Evolutionary conservation across 129 eudicot species (phyloP), one percentile per base, ranked within the genome.

Genomic region (Scalesia atractyloides): DNA sequence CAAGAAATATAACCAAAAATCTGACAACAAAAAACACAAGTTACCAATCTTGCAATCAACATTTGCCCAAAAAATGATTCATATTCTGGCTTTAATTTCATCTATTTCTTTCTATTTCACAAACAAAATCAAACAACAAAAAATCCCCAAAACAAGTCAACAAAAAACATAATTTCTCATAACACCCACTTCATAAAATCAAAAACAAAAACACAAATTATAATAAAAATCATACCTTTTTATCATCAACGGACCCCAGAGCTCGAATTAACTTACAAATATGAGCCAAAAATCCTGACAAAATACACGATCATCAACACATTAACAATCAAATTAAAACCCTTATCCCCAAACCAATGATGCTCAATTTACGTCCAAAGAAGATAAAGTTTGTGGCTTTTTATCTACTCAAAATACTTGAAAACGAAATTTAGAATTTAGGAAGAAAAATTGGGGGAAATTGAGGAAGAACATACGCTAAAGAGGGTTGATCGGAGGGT

Each of bases 191-290:
- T 78, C 18, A 4, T 12, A 71, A 64, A 70, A 53, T 63, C 24
- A 26, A 64, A 71, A 44, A 24, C 44, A 24, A 41, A 51, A 70
- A 43, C 60, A 64, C 1, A 84, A 60, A 77, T 24, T 58, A 76
- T 46, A 47, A 26, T 30, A 46, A 47, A 70, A 26, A 33, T 51
- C 50, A 73, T 66, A 84, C 91, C 96, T 82, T 81, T 76, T 74
- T 82, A 84, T 76, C 89, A 89, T 86, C 81, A 86, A 84, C 71
- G 64, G 66, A 61, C 76, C 69, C 76, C 81, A 53, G 83, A 81
- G 82, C 89, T 81, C 73, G 69, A 51, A 72, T 66, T 52, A 69
- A 76, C 62, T 64, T 56, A 48, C 70, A 77, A 77, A 66, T 58
- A 30, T 60, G 43, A 30, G 43, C 66, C 49, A 73, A 59, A 56